Evolutionary conservation across 2,329 filamentous ascomycete genomes (phyloP).

Genomic region (Hypoxylon sp.): DNA sequence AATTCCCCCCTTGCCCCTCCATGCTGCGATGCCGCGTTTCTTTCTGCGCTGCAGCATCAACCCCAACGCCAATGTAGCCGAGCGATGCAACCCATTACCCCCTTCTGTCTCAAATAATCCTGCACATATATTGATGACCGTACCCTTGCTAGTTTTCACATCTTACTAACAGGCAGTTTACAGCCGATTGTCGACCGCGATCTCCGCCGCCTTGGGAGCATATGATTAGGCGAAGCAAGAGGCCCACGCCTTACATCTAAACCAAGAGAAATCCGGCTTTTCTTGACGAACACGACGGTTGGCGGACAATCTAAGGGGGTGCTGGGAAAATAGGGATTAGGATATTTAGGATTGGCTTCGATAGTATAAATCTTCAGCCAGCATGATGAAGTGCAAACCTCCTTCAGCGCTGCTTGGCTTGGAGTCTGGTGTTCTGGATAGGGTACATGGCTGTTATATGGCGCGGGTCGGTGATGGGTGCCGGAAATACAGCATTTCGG

Average conservation of each 20-base stretch:
- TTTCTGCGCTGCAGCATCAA: conserved; percentile 9
- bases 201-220: conserved; percentile 53
- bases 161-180: conserved; percentile 30
- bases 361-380: conserved; percentile 6
- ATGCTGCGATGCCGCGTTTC: conserved; percentile 17
- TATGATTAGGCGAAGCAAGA: conserved; percentile 53
- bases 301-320: conserved; percentile 12
- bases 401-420: conserved; percentile 5
- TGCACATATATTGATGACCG: neutral
- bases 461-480: conserved; percentile 14
- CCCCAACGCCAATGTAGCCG: conserved; percentile 4
- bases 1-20: conserved; percentile 13
- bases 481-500: conserved; percentile 3
- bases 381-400: conserved; percentile 7
- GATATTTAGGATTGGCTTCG: conserved; percentile 18
- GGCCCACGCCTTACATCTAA: conserved; percentile 50
- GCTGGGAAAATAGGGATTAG: conserved; percentile 20
- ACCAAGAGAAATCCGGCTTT: neutral
- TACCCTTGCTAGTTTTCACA: neutral
- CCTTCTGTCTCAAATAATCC: neutral
- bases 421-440: conserved; percentile 36
- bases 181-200: conserved; percentile 54
- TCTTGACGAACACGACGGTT: neutral
- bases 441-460: conserved; percentile 19
- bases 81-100: conserved; percentile 7